Evolutionary conservation across 1,139 yeast species (phyloP).

Genomic region (Sugiyamaella neomexicana): DNA sequence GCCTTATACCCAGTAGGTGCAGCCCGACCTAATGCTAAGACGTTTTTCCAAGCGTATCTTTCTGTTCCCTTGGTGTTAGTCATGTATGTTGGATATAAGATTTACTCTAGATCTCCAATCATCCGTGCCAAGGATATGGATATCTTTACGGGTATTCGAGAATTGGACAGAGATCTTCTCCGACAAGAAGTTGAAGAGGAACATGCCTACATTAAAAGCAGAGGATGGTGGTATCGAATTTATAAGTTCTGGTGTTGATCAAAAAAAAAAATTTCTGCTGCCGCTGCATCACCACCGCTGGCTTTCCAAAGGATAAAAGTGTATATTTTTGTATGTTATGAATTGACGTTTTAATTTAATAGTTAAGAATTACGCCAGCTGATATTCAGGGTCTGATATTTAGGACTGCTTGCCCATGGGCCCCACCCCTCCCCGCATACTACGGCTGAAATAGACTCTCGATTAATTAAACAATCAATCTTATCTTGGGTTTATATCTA

Average conservation of each 20-base stretch:
- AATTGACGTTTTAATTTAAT: not conserved
- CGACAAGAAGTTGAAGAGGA: constrained; percentile 55
- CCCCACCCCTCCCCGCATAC: not conserved
- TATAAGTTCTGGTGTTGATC: constrained; percentile 52
- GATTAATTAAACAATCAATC: not conserved
- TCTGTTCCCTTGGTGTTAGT: constrained; percentile 54
- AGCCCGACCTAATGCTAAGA: constrained; percentile 41
- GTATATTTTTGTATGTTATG: constrained; percentile 1
- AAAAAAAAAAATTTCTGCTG: not conserved
- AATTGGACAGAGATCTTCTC: constrained; percentile 53
- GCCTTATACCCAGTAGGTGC: constrained; percentile 67
- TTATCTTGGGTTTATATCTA: not conserved
- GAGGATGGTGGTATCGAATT: constrained; percentile 42
- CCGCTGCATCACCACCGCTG: too few relatives aligned
- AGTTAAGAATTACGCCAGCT: too few relatives aligned
- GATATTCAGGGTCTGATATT: not conserved
- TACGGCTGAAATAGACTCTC: not conserved
- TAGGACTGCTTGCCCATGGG: not conserved
- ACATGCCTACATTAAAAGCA: constrained; percentile 42
- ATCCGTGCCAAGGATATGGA: constrained; percentile 52
- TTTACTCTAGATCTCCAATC: constrained; percentile 48
- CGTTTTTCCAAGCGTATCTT: constrained; percentile 55
- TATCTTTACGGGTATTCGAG: constrained; percentile 55
- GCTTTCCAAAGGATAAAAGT: not conserved
- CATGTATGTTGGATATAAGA: constrained; percentile 53